phyloP scores from a whole-genome alignment of 2,329 filamentous ascomycete species.

The Fusarium graminum region DNA sequence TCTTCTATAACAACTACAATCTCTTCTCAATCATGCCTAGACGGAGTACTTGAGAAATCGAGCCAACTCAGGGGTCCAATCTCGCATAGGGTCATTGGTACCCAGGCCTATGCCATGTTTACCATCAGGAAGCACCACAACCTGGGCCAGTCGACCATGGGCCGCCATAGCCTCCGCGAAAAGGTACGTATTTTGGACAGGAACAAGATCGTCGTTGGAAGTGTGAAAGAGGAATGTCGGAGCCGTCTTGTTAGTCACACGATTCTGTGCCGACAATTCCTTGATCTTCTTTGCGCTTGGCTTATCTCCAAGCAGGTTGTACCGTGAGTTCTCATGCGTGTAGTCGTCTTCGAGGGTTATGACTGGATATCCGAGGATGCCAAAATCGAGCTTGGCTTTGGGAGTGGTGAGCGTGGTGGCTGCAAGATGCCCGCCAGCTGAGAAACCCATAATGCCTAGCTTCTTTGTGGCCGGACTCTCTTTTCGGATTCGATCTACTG shows the following conservation, averaged over 20 bases:
- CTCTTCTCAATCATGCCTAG: background rate
- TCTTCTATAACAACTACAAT: background rate
- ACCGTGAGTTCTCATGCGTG: conserved; percentile 29
- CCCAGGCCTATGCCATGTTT: conserved; percentile 30
- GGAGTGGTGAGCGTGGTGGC: conserved; percentile 35
- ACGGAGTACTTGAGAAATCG: conserved; percentile 38
- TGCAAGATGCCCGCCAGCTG: conserved; percentile 35
- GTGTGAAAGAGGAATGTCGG: conserved; percentile 39
- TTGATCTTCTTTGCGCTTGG: conserved; percentile 20
- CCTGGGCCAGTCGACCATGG: conserved; percentile 14
- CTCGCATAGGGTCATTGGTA: conserved; percentile 24
- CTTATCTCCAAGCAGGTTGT: conserved; percentile 31
- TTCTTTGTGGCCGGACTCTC: conserved; percentile 21
- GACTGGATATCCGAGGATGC: conserved; percentile 32
- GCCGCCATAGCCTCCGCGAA: conserved; percentile 35
- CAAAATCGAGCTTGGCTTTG: conserved; percentile 31
- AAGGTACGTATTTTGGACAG: conserved; percentile 31
- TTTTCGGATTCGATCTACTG: conserved; percentile 21
- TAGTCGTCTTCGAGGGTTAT: conserved; percentile 34
- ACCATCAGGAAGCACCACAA: conserved; percentile 31
- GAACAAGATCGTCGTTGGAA: conserved; percentile 28
- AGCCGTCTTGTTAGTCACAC: conserved; percentile 24
- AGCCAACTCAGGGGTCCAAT: conserved; percentile 36
- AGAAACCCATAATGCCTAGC: conserved; percentile 36
- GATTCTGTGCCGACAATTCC: conserved; percentile 27